Evolutionary conservation across 257 asterid species (phyloP).

Genomic region (Schizonepeta tenuifolia): DNA sequence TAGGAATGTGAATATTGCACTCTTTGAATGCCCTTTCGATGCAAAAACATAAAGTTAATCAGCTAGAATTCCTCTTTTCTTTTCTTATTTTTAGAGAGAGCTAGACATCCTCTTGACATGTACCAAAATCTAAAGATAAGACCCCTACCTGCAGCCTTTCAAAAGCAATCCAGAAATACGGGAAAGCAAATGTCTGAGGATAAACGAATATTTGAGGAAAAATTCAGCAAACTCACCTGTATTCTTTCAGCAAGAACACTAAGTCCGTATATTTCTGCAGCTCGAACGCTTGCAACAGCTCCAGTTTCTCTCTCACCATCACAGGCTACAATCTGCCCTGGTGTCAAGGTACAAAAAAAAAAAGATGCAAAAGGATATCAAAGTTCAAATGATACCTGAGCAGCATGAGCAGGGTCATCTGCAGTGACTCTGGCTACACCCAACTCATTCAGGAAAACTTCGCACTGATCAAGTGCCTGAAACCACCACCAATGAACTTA

Average conservation of each 20-base stretch:
- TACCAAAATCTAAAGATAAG: background rate
- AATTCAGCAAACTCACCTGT: conserved; percentile 54
- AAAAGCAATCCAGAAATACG: background rate
- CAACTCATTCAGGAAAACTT: conserved; percentile 53
- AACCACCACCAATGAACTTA: conserved; percentile 25
- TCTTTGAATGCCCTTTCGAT: background rate
- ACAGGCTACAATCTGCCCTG: conserved; percentile 71
- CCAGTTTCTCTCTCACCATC: conserved; percentile 72
- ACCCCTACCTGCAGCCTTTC: background rate
- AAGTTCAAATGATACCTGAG: conserved; percentile 62
- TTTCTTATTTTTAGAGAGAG: no score
- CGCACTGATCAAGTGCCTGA: conserved; percentile 92
- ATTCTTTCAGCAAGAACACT: conserved; percentile 76
- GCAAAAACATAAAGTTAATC: background rate
- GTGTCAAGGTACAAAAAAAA: conserved; percentile 29
- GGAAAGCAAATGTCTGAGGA: conserved; percentile 3
- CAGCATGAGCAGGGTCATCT: conserved; percentile 85
- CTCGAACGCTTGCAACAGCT: conserved; percentile 87
- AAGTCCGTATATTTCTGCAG: conserved; percentile 91
- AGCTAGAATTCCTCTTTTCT: background rate
- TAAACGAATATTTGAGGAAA: background rate
- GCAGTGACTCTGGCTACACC: conserved; percentile 60
- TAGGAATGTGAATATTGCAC: background rate
- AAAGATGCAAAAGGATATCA: conserved; percentile 12
- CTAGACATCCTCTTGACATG: background rate